These are phyloP conservation scores for Fusarium phyllophilum DNA, from an alignment of 2,329 filamentous ascomycete species.

Conservation along the genomic window DNA sequence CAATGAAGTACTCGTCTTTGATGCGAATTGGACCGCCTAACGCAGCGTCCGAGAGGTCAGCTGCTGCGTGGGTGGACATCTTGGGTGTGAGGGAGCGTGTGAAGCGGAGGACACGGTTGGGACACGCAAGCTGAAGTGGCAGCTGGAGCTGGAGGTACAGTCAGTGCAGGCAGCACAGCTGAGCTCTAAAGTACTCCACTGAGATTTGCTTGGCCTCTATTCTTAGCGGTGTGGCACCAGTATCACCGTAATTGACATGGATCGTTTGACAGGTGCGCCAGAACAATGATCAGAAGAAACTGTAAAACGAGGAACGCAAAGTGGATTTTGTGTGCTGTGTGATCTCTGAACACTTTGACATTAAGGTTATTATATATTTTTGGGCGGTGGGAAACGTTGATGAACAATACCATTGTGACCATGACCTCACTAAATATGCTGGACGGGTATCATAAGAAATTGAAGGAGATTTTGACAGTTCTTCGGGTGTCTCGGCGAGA, in stretches of 20 bases:
- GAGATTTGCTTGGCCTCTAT: conserved; percentile 18
- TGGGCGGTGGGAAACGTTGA: neutral
- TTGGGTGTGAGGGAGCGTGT: neutral
- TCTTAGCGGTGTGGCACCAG: conserved; percentile 7
- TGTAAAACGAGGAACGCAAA: neutral
- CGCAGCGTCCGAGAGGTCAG: conserved; percentile 50
- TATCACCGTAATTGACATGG: neutral
- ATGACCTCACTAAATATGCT: neutral
- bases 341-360: neutral
- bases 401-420: neutral
- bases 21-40: conserved; percentile 48
- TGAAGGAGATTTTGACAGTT: no score
- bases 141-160: neutral
- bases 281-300: neutral
- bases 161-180: neutral
- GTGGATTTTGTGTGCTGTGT: neutral
- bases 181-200: conserved; percentile 25
- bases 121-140: conserved; percentile 24
- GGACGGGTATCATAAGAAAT: neutral
- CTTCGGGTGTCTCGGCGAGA: neutral
- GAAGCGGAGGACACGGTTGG: conserved; percentile 28
- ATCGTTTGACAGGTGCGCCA: neutral
- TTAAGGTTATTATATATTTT: neutral
- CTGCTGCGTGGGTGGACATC: conserved; percentile 43
- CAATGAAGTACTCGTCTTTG: conserved; percentile 47